A percentile compares a stretch with the other conserved stretches of the same genome.
These are phyloP conservation scores for Maudiozyma turicensis DNA, from an alignment of 805 yeast genomes.

Conservation along the genomic window DNA sequence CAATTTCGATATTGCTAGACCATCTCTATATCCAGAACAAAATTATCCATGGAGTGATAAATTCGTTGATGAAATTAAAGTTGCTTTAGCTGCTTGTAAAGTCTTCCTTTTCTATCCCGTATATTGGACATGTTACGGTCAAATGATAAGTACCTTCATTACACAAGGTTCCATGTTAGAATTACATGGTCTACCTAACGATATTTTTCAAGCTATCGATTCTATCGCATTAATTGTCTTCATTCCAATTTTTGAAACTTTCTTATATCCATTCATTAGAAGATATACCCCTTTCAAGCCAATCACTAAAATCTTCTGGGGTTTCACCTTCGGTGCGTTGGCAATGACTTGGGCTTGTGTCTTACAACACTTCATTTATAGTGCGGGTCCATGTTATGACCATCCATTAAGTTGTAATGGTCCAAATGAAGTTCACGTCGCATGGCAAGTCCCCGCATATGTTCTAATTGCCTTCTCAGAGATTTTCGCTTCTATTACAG, in stretches of 20 bases:
- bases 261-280: slow-evolving; percentile 47
- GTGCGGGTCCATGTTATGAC: slow-evolving; percentile 65
- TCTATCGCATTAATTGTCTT: slow-evolving; percentile 69
- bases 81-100: slow-evolving; percentile 61
- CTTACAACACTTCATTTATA: slow-evolving; percentile 59
- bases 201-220: slow-evolving; percentile 65
- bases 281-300: slow-evolving; percentile 50
- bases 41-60: slow-evolving; percentile 52
- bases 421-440: slow-evolving; percentile 45
- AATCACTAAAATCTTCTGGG: slow-evolving; percentile 59
- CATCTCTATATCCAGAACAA: slow-evolving; percentile 40
- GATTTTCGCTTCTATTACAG: slow-evolving; percentile 71
- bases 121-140: slow-evolving; percentile 66
- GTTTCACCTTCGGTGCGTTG: slow-evolving; percentile 54
- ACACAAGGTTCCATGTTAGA: slow-evolving; percentile 70
- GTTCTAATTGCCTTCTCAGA: slow-evolving; percentile 65
- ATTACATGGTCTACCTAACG: slow-evolving; percentile 71
- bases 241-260: slow-evolving; percentile 59
- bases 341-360: slow-evolving; percentile 73
- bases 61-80: slow-evolving; percentile 63
- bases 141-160: slow-evolving; percentile 63
- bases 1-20: slow-evolving; percentile 47
- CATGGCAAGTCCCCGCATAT: slow-evolving; percentile 58
- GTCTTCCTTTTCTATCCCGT: slow-evolving; percentile 63
- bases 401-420: slow-evolving; percentile 37